Evolutionary conservation across 2,329 filamentous ascomycete genomes (phyloP), one percentile per base, ranked within the genome.

Genomic region (Huntiella omanensis): DNA sequence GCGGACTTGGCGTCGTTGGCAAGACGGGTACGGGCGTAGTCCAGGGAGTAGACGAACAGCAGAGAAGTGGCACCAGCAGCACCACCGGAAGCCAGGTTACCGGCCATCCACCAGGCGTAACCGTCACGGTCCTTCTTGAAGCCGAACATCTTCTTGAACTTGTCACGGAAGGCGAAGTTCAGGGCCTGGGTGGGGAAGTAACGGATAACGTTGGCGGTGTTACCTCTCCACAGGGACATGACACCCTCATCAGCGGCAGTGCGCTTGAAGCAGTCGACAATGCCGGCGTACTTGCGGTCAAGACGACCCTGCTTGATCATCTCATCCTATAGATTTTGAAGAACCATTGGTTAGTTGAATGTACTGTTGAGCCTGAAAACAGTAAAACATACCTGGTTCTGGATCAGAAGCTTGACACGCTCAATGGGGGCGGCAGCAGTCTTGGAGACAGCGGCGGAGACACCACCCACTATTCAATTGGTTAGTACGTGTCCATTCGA

Each of bases 171-270:
- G 67, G 91, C 91, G 66, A 98, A 98, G 87, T 98, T 98, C 68
- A 98, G 77, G 62, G 91, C 91, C 80, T 98, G 91, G 68, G 91
- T 98, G 60, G 91, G 91, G 85, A 98, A 98, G 77, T 98, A 98
- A 83, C 91, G 91, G 78, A 98, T 94, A 70, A 98, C 91, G 82
- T 98, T 98, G 85, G 91, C 91, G 66, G 91, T 98, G 85, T 98
- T 98, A 72, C 91, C 91, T 80, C 91, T 80, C 91, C 91, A 98
- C 62, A 98, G 77, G 56, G 88, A 80, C 68, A 91, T 80, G 60
- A 91, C 70, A 83, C 91, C 91, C 77, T 98, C 91, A 56, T 83
- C 74, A 62, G 79, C 78, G 55, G 75, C 76, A 64, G 91, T 96
- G 66, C 91, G 84, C 62, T 71, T 73, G 82, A 98, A 98, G 77